These are phyloP conservation scores for Pyrenophora seminiperda DNA, from an alignment of 2,329 filamentous ascomycete genomes.

Conservation along the genomic window DNA sequence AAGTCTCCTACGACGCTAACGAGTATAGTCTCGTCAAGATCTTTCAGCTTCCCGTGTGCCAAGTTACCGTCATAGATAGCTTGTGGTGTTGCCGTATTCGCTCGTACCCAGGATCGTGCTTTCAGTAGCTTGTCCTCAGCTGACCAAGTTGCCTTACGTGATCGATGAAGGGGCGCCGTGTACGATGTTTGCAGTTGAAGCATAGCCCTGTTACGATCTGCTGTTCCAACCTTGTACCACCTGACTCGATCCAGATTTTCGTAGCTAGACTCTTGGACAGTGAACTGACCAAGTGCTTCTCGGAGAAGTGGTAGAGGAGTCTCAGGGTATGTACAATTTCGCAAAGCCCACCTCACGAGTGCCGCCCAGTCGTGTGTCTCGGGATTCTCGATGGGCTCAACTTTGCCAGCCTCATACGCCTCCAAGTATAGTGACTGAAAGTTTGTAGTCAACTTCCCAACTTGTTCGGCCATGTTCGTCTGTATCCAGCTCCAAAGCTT, in stretches of 20 bases:
- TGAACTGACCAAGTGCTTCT: constrained; percentile 28
- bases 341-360: constrained; percentile 70
- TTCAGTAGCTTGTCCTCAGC: constrained; percentile 24
- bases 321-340: constrained; percentile 45
- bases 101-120: constrained; percentile 54
- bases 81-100: constrained; percentile 52
- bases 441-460: constrained; percentile 63
- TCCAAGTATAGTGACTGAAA: constrained; percentile 70
- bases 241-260: constrained; percentile 29
- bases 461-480: constrained; percentile 47
- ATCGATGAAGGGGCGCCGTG: constrained; percentile 30
- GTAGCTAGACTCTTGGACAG: constrained; percentile 38
- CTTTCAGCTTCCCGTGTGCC: constrained; percentile 50
- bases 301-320: constrained; percentile 29
- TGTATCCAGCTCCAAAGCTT: constrained; percentile 48
- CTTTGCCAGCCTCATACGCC: constrained; percentile 67
- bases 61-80: constrained; percentile 45
- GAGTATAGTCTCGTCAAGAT: constrained; percentile 41
- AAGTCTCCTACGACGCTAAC: constrained; percentile 61
- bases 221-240: constrained; percentile 35
- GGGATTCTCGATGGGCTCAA: constrained; percentile 66
- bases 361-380: constrained; percentile 70
- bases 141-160: constrained; percentile 2
- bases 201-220: constrained; percentile 31
- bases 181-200: constrained; percentile 33